Conservation (phyloP, 2,329 filamentous ascomycete genomes). For the Penicillium sp. region DNA sequence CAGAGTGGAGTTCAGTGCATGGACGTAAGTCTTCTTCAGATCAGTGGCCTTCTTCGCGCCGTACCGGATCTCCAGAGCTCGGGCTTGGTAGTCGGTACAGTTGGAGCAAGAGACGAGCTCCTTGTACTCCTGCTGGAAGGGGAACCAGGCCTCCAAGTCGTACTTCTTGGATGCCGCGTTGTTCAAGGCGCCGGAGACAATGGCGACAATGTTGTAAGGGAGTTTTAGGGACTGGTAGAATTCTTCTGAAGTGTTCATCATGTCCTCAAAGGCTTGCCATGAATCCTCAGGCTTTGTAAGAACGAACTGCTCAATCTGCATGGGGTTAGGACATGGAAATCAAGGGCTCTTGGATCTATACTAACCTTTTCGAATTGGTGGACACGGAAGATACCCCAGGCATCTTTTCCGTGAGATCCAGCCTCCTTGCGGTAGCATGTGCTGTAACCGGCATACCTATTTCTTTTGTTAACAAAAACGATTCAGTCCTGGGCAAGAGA, state of each 20-base stretch:
- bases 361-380: constrained; percentile 92
- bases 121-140: constrained; percentile 96
- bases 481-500: neutral
- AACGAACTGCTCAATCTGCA: constrained; percentile 71
- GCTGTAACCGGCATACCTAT: constrained; percentile 75
- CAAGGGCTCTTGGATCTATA: neutral
- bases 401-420: constrained; percentile 84
- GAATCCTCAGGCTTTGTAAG: constrained; percentile 83
- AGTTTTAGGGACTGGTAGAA: constrained; percentile 90
- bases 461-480: constrained; percentile 8
- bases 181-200: constrained; percentile 94
- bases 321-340: neutral
- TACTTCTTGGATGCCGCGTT: constrained; percentile 89
- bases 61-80: constrained; percentile 88
- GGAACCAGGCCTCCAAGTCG: constrained; percentile 95
- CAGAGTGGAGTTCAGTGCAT: constrained; percentile 85
- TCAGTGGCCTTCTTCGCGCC: constrained; percentile 84
- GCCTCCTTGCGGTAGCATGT: constrained; percentile 97
- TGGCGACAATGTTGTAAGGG: constrained; percentile 87
- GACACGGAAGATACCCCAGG: constrained; percentile 97
- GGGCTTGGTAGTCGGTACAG: constrained; percentile 95
- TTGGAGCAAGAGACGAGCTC: constrained; percentile 97
- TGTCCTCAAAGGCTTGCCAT: constrained; percentile 89
- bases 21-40: constrained; percentile 86
- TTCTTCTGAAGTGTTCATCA: constrained; percentile 87